These are phyloP conservation scores for Leccinum griseonigrum DNA, from an alignment of 1,284 basidiomycete genomes.

Conservation along the genomic window DNA sequence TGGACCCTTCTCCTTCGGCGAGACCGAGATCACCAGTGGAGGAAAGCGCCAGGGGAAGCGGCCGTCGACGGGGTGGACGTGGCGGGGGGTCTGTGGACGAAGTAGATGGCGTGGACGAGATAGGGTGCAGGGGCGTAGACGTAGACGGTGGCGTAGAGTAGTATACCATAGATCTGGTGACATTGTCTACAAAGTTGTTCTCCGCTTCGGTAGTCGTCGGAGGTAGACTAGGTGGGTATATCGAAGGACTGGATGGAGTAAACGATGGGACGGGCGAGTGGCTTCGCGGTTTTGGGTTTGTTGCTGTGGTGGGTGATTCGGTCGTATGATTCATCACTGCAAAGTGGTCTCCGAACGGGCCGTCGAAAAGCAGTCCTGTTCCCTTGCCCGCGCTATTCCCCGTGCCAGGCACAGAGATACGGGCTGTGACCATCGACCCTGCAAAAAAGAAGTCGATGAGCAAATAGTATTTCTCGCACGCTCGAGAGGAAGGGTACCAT, in stretches of 20 bases:
- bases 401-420: neutral
- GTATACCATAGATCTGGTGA: neutral
- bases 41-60: conserved; percentile 7
- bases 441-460: neutral
- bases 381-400: neutral
- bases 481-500: neutral
- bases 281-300: conserved; percentile 4
- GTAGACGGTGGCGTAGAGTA: neutral
- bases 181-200: neutral
- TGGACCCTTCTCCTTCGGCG: neutral
- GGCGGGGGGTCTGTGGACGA: conserved; percentile 32
- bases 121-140: neutral
- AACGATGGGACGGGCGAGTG: conserved; percentile 5
- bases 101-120: neutral
- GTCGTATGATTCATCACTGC: conserved; percentile 1
- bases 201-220: conserved; percentile 3
- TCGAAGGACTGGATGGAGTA: conserved; percentile 16
- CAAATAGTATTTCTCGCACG: neutral
- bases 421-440: neutral
- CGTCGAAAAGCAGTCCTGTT: neutral
- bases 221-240: conserved; percentile 14
- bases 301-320: conserved; percentile 21
- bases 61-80: conserved; percentile 33
- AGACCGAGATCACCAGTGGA: conserved; percentile 1
- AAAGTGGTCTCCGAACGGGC: conserved; percentile 1